Evolutionary conservation across 352 stramenopile genomes (phyloP).

Genomic region (Phytophthora multivora): DNA sequence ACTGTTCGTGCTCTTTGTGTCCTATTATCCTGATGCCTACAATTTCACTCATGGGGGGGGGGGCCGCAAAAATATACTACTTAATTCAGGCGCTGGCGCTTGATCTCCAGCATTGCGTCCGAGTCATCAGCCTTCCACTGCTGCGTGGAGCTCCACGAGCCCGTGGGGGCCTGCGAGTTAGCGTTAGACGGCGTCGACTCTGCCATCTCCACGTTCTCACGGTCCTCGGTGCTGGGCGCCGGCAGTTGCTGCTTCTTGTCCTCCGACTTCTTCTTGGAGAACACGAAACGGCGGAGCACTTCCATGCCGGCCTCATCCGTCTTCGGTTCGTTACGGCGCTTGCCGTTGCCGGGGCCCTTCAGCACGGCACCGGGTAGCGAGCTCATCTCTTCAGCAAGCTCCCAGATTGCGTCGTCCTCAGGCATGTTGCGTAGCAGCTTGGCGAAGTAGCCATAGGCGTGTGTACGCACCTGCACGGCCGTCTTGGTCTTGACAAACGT

Average conservation of each 20-base stretch:
- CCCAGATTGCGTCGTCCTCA: slow-evolving; percentile 83
- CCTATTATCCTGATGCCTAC: slow-evolving; percentile 44
- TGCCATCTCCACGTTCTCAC: slow-evolving; percentile 50
- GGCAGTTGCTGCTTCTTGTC: slow-evolving; percentile 51
- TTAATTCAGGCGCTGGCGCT: slow-evolving; percentile 54
- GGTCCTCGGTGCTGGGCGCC: slow-evolving; percentile 25
- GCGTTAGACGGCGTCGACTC: slow-evolving; percentile 34
- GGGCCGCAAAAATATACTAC: slow-evolving; percentile 41
- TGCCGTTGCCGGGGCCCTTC: slow-evolving; percentile 76
- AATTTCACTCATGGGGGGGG: slow-evolving; percentile 40
- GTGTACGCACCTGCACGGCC: slow-evolving; percentile 81
- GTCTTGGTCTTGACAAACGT: slow-evolving; percentile 88
- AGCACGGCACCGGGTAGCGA: slow-evolving; percentile 74
- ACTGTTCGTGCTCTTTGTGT: slow-evolving; percentile 29
- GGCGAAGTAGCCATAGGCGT: slow-evolving; percentile 89
- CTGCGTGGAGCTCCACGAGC: slow-evolving; percentile 42
- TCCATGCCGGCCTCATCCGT: slow-evolving; percentile 86
- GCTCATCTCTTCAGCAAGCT: slow-evolving; percentile 81
- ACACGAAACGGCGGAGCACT: slow-evolving; percentile 83
- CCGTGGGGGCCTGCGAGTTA: slow-evolving; percentile 31
- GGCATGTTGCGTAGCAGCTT: slow-evolving; percentile 88
- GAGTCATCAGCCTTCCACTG: slow-evolving; percentile 39
- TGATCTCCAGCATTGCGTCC: slow-evolving; percentile 46
- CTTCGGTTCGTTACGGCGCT: slow-evolving; percentile 81
- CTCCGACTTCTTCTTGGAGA: slow-evolving; percentile 78